Base-by-base conservation (phyloP, 257 asterid species). In the Jacaranda copaia region DNA sequence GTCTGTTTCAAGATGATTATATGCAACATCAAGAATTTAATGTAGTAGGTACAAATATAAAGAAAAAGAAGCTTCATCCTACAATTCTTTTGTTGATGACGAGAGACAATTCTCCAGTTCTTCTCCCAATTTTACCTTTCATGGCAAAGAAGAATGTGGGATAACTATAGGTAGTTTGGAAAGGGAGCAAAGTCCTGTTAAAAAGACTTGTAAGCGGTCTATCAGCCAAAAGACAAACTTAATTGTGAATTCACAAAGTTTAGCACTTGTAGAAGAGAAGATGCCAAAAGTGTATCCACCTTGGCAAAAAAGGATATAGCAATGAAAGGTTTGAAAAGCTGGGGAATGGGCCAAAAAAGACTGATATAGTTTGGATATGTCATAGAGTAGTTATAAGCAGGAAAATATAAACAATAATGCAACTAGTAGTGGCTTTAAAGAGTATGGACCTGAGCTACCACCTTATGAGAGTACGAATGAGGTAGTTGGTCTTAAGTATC, bases 221-320 rank as follows among this genome's bases (percentile, higher is more conserved):
- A 68, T 85, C 55, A 87, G 83, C 84, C 97, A 83, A 79, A 91
- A 87, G 81, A 78, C 83, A 83, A 69, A 76, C 68, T 79, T 88
- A 25, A 75, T 75, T 64, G 81, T 81, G 39, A 73, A 72, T 78
- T 63, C 88, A 15, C 90, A 88, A 80, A 87, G 82, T 85, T 79
- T 88, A 53, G 77, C 82, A 78, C 91, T 85, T 76, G 35, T 79
- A 57, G 96, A 90, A 78, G 92, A 92, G 79, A 89, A 84, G 87
- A 92, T 84, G 72, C 91, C 82, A 81, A 91, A 89, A 88, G 91
- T 84, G 16, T 93, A 97, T 68, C 92, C 98, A 18, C 90, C 96
- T 73, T 86, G 90, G 75, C 88, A 77, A 79, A 93, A 85, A 81
- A 25, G 81, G 85, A 77, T 81, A 75, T 76, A 86, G 87, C 80